Percentiles rank a stretch among this genome's conserved stretches.
Conservation (phyloP, 2,329 filamentous ascomycete genomes). For the Pseudogymnoascus sp. region DNA sequence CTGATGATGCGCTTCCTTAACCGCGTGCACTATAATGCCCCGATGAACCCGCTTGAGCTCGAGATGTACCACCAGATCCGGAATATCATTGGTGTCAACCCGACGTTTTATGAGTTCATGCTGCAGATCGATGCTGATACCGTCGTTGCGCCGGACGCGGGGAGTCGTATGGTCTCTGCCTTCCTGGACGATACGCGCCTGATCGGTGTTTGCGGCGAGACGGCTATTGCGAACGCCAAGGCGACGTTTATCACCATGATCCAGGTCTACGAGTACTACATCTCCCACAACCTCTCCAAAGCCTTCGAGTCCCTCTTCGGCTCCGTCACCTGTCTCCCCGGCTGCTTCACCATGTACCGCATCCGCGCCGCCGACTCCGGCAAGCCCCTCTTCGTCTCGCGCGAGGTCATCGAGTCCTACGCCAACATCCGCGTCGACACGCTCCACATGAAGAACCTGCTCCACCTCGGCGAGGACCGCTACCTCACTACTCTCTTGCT, state of each 20-base stretch:
- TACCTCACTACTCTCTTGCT: constrained; percentile 91
- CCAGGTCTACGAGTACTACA: constrained; percentile 99
- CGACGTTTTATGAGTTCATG: constrained; percentile 95
- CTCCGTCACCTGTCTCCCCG: constrained; percentile 92
- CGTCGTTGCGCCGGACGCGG: constrained; percentile 80
- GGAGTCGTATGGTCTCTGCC: constrained; percentile 81
- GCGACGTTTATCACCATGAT: constrained; percentile 96
- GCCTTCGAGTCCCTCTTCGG: constrained; percentile 97
- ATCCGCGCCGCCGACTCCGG: constrained; percentile 89
- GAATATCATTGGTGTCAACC: constrained; percentile 98
- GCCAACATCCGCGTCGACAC: constrained; percentile 93
- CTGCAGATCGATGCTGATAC: constrained; percentile 97
- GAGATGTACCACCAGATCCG: constrained; percentile 98
- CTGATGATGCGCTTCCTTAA: constrained; percentile 98
- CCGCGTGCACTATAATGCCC: constrained; percentile 91
- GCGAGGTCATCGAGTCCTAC: constrained; percentile 81
- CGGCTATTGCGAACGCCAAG: constrained; percentile 85
- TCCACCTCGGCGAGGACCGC: constrained; percentile 95
- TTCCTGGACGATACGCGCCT: constrained; percentile 88
- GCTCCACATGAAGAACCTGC: constrained; percentile 95
- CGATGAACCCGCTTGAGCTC: constrained; percentile 93
- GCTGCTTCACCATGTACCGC: constrained; percentile 99
- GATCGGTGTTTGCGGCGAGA: constrained; percentile 94
- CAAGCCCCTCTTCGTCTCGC: constrained; percentile 92
- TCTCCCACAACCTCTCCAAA: constrained; percentile 94